These are phyloP conservation scores for Biancaea sappan DNA, from an alignment of 306 rosid genomes.

Conservation along the genomic window DNA sequence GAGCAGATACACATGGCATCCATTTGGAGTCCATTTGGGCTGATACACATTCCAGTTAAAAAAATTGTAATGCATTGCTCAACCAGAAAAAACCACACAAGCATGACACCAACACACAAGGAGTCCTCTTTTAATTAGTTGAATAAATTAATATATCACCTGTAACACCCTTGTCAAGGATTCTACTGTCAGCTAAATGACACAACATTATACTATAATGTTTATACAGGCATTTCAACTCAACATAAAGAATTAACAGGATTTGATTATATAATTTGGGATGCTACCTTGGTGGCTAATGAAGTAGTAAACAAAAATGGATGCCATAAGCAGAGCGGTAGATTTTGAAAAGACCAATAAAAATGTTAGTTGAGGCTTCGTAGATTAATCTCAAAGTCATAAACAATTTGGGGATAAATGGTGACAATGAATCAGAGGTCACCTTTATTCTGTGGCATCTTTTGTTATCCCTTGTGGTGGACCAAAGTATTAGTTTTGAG, in stretches of 20 bases:
- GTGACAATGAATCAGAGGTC: neutral
- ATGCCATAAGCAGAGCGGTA: neutral
- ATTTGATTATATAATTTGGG: neutral
- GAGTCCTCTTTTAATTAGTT: neutral
- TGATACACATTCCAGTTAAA: constrained; percentile 1
- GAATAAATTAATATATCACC: neutral
- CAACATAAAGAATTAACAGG: constrained; percentile 14
- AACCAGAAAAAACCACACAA: neutral
- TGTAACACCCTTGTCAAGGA: neutral
- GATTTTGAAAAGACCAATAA: neutral
- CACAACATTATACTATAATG: neutral
- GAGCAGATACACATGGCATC: constrained; percentile 4
- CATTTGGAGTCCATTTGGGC: neutral
- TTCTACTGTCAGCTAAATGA: neutral
- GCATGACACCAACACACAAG: neutral
- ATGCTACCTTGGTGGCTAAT: neutral
- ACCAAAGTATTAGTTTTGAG: neutral
- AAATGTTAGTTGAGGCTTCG: neutral
- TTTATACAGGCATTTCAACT: neutral
- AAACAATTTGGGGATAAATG: neutral
- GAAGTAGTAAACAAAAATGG: neutral
- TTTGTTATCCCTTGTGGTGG: neutral
- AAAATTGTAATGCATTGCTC: neutral
- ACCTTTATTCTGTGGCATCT: neutral
- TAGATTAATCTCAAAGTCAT: neutral